Base-by-base conservation (phyloP, 2,329 filamentous ascomycete genomes). In the Dendrostoma leiphaemia region DNA sequence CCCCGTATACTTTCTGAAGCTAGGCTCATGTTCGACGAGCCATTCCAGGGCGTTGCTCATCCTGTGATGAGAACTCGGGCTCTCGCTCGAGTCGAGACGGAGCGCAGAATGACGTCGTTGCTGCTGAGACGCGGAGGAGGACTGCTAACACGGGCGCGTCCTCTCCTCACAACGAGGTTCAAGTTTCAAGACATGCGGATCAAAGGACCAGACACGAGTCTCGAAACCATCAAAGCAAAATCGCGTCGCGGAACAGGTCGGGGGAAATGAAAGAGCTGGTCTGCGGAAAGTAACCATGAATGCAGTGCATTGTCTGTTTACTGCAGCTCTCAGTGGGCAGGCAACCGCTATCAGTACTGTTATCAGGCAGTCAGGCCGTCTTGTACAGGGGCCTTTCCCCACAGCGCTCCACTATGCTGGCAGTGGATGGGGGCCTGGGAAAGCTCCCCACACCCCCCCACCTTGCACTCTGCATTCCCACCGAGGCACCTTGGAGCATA, bases 21-120 rank as follows among this genome's bases (percentile, higher is more conserved):
- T 54, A 9, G 62, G 63, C 56, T 68, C 66, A 56, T 65, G 57
- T 40, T 68, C 62, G 26, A 67, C 62, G 51, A 68, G 63, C 45
- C 64, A 67, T 8, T 66, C 64, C 9, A 59, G 31, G n/a, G 53
- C 49, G 21, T 54, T 51, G 32, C 54, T 51, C 57, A 59, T 59
- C 19, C 51, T 53, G 54, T 12, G 38, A 26, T 26, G 44, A 19
- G 19, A 45, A 32, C 26, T 35, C 34, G 13, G 34, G 52, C 37
- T 52, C 43, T 17, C 15, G 37, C 35, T 23, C 15, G 15, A 32
- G 51, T 21, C 28, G 17, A 10, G 28, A 17, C 19, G 23, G 31
- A 51, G 48, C 48, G 52, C 37, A 31, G 52, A 31, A 49, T 52
- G 38, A 60, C 60, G 47, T 59, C 60, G 52, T 76, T 51, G 32